These are phyloP conservation scores for Oidiodendron maius DNA, from an alignment of 495 filamentous ascomycete genomes.

Conservation along the genomic window DNA sequence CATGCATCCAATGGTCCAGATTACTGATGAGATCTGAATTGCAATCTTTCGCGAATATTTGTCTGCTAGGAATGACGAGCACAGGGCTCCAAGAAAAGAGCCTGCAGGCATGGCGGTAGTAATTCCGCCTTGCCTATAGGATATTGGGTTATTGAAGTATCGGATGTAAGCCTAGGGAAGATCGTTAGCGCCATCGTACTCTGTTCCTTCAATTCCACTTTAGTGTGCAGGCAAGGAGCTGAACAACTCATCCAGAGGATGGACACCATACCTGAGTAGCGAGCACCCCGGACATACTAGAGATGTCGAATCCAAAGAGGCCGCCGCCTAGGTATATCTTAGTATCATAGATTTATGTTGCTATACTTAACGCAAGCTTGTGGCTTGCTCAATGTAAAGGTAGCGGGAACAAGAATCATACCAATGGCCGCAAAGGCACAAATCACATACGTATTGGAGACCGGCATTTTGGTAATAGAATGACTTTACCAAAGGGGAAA, in stretches of 20 bases:
- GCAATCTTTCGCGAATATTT: slow-evolving; percentile 59
- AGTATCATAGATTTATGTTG: no score
- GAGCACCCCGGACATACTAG: slow-evolving; percentile 62
- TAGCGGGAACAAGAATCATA: slow-evolving; percentile 23
- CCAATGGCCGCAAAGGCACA: slow-evolving; percentile 61
- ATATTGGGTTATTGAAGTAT: slow-evolving; percentile 51
- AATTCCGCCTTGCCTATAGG: slow-evolving; percentile 56
- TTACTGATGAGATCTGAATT: slow-evolving; percentile 61
- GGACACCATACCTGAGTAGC: no score
- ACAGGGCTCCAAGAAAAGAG: slow-evolving; percentile 37
- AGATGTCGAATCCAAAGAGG: slow-evolving; percentile 71
- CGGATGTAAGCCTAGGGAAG: slow-evolving; percentile 52
- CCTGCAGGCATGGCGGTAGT: slow-evolving; percentile 70
- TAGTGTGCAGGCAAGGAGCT: not conserved
- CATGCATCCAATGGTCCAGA: slow-evolving; percentile 69
- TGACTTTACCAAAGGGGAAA: no score
- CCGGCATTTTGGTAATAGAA: no score
- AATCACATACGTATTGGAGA: no score
- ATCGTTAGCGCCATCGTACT: no score
- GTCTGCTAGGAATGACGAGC: not conserved
- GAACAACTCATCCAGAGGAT: not conserved
- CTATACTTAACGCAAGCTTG: no score
- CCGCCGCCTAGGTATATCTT: slow-evolving; percentile 47
- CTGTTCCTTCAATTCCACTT: slow-evolving; percentile 19
- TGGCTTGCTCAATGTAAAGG: not conserved